Conservation (phyloP, 768 basidiomycete species). For the Trametes villosa region DNA sequence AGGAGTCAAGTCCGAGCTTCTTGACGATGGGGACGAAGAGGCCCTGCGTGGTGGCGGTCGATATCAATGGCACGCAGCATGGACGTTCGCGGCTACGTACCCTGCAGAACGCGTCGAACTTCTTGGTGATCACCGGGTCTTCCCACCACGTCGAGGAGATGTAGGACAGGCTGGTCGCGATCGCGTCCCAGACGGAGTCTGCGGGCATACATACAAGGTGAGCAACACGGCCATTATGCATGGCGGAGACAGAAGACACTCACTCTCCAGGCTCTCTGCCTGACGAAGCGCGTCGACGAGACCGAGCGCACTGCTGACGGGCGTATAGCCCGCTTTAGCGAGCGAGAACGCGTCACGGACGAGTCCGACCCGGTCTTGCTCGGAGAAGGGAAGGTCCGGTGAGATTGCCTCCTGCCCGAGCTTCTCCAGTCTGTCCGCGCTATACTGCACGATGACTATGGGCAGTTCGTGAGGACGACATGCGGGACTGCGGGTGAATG, state of each 20-base stretch:
- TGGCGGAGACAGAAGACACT: constrained; percentile 37
- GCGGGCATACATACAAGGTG: constrained; percentile 3
- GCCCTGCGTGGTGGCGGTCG: too few relatives aligned
- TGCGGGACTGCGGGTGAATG: background rate
- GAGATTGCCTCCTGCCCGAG: constrained; percentile 84
- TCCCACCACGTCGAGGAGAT: constrained; percentile 86
- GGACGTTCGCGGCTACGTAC: constrained; percentile 42
- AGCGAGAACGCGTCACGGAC: constrained; percentile 83
- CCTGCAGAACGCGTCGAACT: constrained; percentile 62
- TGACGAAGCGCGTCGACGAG: constrained; percentile 71
- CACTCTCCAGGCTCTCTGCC: constrained; percentile 80
- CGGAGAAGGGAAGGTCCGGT: constrained; percentile 62
- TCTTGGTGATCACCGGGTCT: constrained; percentile 53
- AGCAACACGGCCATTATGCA: background rate
- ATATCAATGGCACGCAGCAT: background rate
- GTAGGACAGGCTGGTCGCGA: constrained; percentile 56
- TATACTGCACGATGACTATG: constrained; percentile 88
- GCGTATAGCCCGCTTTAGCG: constrained; percentile 77
- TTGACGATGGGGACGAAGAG: constrained; percentile 79
- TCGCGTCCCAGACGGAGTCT: constrained; percentile 85
- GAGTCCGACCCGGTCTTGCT: constrained; percentile 89
- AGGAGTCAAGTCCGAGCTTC: constrained; percentile 78
- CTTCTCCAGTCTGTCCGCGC: constrained; percentile 73
- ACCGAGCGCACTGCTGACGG: constrained; percentile 76
- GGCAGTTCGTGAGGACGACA: background rate